Percentiles rank a stretch among this genome's conserved stretches.
Conservation (phyloP, 148 eudicot genomes). For the Selenicereus undatus region DNA sequence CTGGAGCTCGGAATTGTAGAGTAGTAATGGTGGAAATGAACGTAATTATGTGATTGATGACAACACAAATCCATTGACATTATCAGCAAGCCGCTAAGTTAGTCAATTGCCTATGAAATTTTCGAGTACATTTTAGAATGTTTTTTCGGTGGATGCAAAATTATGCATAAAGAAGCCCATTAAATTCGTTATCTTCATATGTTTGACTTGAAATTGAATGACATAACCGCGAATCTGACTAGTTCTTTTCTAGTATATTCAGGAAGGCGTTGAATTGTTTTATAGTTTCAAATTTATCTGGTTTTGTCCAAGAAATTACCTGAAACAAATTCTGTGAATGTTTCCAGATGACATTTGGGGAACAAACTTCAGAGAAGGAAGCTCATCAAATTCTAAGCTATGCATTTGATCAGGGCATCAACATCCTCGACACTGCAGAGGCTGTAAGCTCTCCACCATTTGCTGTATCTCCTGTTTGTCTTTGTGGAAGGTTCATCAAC, state of each 20-base stretch:
- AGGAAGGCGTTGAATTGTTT: background rate
- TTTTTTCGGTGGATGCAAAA: background rate
- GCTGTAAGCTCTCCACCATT: constrained; percentile 45
- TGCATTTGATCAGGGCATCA: constrained; percentile 82
- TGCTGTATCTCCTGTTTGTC: background rate
- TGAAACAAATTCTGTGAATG: background rate
- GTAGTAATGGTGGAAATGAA: too few species aligned
- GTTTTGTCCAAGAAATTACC: background rate
- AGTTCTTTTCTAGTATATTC: background rate
- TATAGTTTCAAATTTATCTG: background rate
- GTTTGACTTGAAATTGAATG: too few species aligned
- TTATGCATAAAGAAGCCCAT: background rate
- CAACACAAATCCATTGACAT: too few species aligned
- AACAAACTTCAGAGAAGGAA: constrained; percentile 93
- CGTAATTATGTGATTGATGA: too few species aligned
- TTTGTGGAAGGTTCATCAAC: background rate
- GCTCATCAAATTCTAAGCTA: constrained; percentile 85
- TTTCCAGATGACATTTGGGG: constrained; percentile 92
- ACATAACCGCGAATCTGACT: background rate
- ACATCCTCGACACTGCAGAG: constrained; percentile 81
- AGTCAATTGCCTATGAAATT: too few species aligned
- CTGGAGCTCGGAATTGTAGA: background rate
- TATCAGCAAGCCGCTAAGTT: too few species aligned
- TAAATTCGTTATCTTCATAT: background rate
- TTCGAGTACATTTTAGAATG: too few species aligned